phyloP scores from a whole-genome alignment of 129 eudicot species.

The Pseudognaphalium luteoalbum region DNA sequence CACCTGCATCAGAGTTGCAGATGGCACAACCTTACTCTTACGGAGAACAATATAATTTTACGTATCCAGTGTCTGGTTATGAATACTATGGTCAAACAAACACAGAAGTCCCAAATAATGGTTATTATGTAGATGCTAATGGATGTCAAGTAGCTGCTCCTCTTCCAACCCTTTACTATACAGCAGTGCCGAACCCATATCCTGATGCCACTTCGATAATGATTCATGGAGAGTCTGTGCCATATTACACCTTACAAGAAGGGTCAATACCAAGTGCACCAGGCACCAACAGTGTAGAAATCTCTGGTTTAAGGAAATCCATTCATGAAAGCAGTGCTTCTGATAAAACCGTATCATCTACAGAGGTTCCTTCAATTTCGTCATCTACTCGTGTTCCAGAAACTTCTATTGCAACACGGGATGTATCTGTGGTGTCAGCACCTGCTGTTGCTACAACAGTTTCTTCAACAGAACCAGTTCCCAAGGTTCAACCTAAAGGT shows the following conservation, averaged over 20 bases:
- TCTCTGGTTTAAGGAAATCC: conserved; percentile 31
- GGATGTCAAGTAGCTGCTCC: conserved; percentile 52
- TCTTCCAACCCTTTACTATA: conserved; percentile 48
- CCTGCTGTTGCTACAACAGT: conserved; percentile 30
- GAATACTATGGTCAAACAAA: conserved; percentile 60
- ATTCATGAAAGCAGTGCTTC: conserved; percentile 21
- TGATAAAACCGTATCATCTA: conserved; percentile 26
- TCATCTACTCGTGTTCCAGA: conserved; percentile 34
- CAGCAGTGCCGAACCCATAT: conserved; percentile 37
- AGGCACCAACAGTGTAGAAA: conserved; percentile 31
- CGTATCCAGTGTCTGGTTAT: conserved; percentile 47
- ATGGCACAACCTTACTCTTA: conserved; percentile 53
- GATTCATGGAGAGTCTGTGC: conserved; percentile 45
- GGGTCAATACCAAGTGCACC: conserved; percentile 41
- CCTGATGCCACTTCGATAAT: conserved; percentile 35
- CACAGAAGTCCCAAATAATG: conserved; percentile 31
- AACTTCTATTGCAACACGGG: conserved; percentile 27
- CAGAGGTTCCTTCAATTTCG: conserved; percentile 33
- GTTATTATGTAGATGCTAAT: conserved; percentile 53
- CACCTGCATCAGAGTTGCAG: conserved; percentile 43
- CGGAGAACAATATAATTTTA: conserved; percentile 45
- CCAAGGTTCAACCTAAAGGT: conserved; percentile 87
- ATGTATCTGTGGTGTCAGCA: conserved; percentile 44
- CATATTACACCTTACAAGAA: conserved; percentile 61
- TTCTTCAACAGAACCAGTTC: conserved; percentile 39